Base-by-base conservation (phyloP, 805 yeast genomes). In the Cyberlindnera mississippiensis region DNA sequence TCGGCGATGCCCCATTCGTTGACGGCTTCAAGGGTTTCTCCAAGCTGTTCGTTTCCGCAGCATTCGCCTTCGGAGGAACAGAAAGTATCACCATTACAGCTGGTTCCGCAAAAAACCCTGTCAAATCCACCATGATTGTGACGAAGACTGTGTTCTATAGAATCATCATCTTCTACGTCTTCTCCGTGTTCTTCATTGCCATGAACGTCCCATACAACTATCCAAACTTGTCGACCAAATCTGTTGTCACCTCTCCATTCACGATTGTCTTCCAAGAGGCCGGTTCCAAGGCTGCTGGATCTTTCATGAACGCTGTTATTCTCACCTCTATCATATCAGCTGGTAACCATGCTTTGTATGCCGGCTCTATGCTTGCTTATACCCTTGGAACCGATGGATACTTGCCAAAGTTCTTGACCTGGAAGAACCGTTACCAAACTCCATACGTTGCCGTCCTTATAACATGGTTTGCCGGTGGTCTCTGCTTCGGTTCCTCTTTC, bases 211-310 rank as follows among this genome's bases (percentile, higher is more conserved):
- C 82, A 15, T 75, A 66, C 55, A 57, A 70, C 49, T 60, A 70
- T 68, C 66, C 68, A 32, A 54, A 65, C 34, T 60, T 74, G 56
- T 80, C 80, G 45, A 65, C 68, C 24, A 52, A 67, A n/a, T 76
- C 78, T 45, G 83, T 82, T 16, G 72, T 78, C 18, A 79, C 82
- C 4, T 77, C 83, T 18, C 85, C 85, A 2, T 80, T 78, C 50
- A 83, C 80, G 35, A 72, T 79, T 53, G 85, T 82, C 33, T 78
- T 80, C 56, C 75, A 76, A 60, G 73, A 73, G 50, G 84, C 81
- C 3, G 83, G 84, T 30, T 78, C 79, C 31, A 69, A 67, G 19
- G 80, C 72, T 10, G 67, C 78, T 45, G 75, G 80, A 44, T 81
- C 78, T 51, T 76, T 80, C 50, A 71, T 80, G 55, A 80, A 80